Conservation (phyloP, 331 rosid genomes). For the Phaseolus coccineus region DNA sequence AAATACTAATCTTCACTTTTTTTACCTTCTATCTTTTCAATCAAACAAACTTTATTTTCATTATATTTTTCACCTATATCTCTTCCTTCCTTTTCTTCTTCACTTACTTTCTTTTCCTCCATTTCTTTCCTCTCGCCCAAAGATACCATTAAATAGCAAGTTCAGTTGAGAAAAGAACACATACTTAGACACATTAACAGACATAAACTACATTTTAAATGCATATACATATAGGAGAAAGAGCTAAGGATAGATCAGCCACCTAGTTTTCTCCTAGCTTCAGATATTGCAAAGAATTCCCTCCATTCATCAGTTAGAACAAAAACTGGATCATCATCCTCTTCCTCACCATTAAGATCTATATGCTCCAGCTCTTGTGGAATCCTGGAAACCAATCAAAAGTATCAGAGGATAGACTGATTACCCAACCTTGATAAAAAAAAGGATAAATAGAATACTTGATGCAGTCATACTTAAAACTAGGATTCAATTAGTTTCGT, state of each 20-base stretch:
- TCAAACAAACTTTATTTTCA: no score
- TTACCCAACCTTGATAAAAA: constrained; percentile 24
- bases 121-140: no score
- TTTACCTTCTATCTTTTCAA: no score
- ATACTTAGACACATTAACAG: constrained; percentile 12
- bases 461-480: constrained; percentile 8
- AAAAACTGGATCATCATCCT: constrained; percentile 60
- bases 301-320: constrained; percentile 66
- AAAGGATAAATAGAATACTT: neutral
- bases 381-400: constrained; percentile 47
- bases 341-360: constrained; percentile 51
- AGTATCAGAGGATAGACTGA: neutral
- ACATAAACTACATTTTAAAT: neutral
- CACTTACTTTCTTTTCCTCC: no score
- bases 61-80: no score
- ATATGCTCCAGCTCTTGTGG: constrained; percentile 51
- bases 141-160: constrained; percentile 13
- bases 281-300: constrained; percentile 67
- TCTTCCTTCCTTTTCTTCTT: no score
- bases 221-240: neutral
- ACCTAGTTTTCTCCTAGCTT: constrained; percentile 60
- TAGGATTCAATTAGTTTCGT: neutral
- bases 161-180: constrained; percentile 26
- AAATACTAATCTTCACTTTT: no score
- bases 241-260: constrained; percentile 18